These are phyloP conservation scores for Aspergillus novofumigatus DNA, from an alignment of 2,329 filamentous ascomycete species.

Conservation along the genomic window DNA sequence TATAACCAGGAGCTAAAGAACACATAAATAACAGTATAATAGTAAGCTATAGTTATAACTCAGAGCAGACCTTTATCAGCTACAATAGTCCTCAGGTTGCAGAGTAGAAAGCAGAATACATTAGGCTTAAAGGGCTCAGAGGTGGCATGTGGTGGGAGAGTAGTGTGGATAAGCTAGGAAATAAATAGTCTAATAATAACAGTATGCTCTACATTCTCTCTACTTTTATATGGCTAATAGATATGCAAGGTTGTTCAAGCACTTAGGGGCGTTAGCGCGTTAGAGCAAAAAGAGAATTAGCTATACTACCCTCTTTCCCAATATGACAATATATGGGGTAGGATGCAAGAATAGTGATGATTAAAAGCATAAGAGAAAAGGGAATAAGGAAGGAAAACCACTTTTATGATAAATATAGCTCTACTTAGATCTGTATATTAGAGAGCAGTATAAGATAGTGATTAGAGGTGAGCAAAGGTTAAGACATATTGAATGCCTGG, in stretches of 20 bases:
- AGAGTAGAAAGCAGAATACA: conserved; percentile 65
- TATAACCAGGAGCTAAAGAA: conserved; percentile 61
- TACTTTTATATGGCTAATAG: too few relatives aligned
- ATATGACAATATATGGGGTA: conserved; percentile 44
- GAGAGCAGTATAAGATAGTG: too few relatives aligned
- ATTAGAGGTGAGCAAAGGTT: too few relatives aligned
- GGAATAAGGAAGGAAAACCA: too few relatives aligned
- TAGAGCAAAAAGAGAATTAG: conserved; percentile 48
- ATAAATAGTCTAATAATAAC: conserved; percentile 49
- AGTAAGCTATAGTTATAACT: conserved; percentile 71
- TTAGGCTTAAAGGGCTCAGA: conserved; percentile 64
- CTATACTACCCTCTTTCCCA: conserved; percentile 50
- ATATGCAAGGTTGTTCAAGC: conserved; percentile 22
- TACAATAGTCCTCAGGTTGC: conserved; percentile 71
- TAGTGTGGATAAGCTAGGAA: conserved; percentile 57
- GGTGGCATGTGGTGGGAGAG: conserved; percentile 98
- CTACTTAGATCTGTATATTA: too few relatives aligned
- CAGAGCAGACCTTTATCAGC: conserved; percentile 60
- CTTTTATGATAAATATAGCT: too few relatives aligned
- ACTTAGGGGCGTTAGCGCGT: conserved; percentile 24
- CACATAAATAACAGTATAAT: conserved; percentile 56
- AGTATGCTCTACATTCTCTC: conserved; percentile 50
- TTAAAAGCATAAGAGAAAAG: too few relatives aligned
- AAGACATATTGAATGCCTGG: too few relatives aligned
- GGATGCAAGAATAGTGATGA: too few relatives aligned